Evolutionary conservation across 73 alveolate species (phyloP).

Genomic region (Symbiodinium natans): DNA sequence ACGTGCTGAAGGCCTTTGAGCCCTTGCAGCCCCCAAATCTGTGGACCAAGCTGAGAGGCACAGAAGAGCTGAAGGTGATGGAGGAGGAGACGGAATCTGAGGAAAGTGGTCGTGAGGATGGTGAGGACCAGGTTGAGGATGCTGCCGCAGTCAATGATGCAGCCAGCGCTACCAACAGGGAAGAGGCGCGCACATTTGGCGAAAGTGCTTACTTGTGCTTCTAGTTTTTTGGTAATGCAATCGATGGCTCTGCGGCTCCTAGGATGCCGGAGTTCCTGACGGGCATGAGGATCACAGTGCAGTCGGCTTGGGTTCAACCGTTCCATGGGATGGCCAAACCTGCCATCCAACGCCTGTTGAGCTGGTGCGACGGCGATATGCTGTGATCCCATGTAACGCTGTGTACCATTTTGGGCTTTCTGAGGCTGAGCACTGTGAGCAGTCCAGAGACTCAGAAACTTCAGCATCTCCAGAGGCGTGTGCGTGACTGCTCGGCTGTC

Average conservation of each 20-base stretch:
- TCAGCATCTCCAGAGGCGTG: constrained; percentile 54
- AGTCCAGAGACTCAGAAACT: constrained; percentile 21
- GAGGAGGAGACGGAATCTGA: constrained; percentile 53
- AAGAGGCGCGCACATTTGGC: not conserved
- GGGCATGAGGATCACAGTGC: not conserved
- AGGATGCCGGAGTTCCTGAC: not conserved
- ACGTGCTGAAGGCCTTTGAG: not conserved
- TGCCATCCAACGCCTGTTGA: no score
- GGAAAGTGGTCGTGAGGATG: constrained; percentile 27
- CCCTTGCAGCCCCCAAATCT: not conserved
- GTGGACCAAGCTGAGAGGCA: not conserved
- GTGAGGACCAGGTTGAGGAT: constrained; percentile 2
- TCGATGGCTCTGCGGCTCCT: not conserved
- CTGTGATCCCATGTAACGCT: no score
- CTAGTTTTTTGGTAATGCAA: no score
- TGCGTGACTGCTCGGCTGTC: no score
- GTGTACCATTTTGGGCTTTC: not conserved
- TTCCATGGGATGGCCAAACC: no score
- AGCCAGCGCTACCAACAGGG: not conserved
- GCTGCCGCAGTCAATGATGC: not conserved
- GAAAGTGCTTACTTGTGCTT: not conserved
- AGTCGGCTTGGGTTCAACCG: not conserved
- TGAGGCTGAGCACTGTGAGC: not conserved
- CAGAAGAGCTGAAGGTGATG: not conserved
- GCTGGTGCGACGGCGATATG: no score